Percentiles rank a stretch among this genome's conserved stretches.
phyloP scores from a whole-genome alignment of 2,329 filamentous ascomycete species.

The Fusarium albidum region DNA sequence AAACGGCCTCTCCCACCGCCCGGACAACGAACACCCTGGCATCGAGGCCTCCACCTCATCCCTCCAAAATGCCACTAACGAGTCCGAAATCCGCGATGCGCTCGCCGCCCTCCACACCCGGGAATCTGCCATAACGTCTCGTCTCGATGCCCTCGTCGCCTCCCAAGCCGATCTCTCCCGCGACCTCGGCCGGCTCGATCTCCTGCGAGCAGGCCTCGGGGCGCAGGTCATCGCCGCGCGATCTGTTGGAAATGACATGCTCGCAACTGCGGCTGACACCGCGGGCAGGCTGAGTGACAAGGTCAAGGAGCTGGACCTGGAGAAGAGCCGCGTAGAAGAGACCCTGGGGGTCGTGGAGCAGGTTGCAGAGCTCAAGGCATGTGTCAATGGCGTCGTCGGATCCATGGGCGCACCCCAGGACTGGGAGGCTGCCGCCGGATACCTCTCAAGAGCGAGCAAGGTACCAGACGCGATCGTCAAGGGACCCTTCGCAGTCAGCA shows the following conservation, averaged over 20 bases:
- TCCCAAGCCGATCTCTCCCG: slow-evolving; percentile 88
- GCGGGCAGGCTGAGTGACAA: slow-evolving; percentile 85
- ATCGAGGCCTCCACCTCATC: slow-evolving; percentile 39
- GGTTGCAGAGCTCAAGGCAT: slow-evolving; percentile 95
- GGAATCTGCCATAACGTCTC: slow-evolving; percentile 77
- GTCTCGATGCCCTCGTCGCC: slow-evolving; percentile 78
- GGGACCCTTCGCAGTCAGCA: slow-evolving; percentile 87
- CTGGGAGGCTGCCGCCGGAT: slow-evolving; percentile 95
- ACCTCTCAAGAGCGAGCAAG: slow-evolving; percentile 82
- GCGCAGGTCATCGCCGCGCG: slow-evolving; percentile 86
- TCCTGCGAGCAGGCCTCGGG: slow-evolving; percentile 87
- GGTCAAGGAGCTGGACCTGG: slow-evolving; percentile 86
- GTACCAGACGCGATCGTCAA: slow-evolving; percentile 83
- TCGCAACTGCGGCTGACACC: slow-evolving; percentile 84
- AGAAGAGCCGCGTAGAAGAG: slow-evolving; percentile 90
- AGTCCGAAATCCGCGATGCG: slow-evolving; percentile 81
- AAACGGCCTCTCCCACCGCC: slow-evolving; percentile 53
- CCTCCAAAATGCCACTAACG: slow-evolving; percentile 75
- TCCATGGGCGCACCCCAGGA: slow-evolving; percentile 98
- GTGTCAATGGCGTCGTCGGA: slow-evolving; percentile 90
- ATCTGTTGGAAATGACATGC: slow-evolving; percentile 88
- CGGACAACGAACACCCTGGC: slow-evolving; percentile 43
- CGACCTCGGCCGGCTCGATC: slow-evolving; percentile 86
- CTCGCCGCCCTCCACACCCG: slow-evolving; percentile 78
- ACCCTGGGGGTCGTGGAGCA: slow-evolving; percentile 94